phyloP scores from a whole-genome alignment of 2,329 filamentous ascomycete species.

The Leptosphaerulina australis region DNA sequence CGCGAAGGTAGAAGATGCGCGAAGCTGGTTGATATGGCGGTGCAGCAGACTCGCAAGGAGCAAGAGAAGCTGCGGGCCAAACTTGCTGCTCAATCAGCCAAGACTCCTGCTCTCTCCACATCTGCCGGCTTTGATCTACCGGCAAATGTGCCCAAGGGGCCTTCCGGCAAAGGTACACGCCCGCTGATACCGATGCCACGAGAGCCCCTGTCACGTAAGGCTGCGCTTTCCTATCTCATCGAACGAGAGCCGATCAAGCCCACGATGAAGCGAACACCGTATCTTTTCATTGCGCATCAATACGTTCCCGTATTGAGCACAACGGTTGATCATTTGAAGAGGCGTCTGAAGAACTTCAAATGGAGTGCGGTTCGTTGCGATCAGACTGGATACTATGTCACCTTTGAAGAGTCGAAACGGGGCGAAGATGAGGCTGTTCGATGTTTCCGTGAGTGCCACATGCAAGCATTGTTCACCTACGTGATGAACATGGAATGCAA shows the following conservation, averaged over 20 bases:
- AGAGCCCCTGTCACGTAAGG: conserved; percentile 54
- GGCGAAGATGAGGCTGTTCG: conserved; percentile 82
- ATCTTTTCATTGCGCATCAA: conserved; percentile 85
- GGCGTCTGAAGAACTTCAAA: conserved; percentile 80
- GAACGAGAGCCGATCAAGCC: conserved; percentile 70
- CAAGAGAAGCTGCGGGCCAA: conserved; percentile 55
- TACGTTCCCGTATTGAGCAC: conserved; percentile 86
- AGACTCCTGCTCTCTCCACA: conserved; percentile 28
- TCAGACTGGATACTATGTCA: conserved; percentile 84
- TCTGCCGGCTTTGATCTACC: conserved; percentile 63
- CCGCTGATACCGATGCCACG: conserved; percentile 48
- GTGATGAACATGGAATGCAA: conserved; percentile 89
- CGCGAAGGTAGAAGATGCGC: conserved; percentile 84
- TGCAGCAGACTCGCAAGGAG: conserved; percentile 72
- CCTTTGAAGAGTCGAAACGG: conserved; percentile 79
- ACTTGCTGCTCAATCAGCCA: conserved; percentile 35
- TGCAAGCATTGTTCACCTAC: conserved; percentile 88
- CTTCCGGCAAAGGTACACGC: conserved; percentile 62
- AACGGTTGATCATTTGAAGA: conserved; percentile 88
- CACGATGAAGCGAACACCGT: conserved; percentile 78
- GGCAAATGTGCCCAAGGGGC: conserved; percentile 85
- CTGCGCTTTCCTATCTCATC: conserved; percentile 55
- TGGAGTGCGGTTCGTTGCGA: conserved; percentile 85
- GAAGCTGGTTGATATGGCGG: conserved; percentile 74
- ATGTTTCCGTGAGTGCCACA: conserved; percentile 79